phyloP scores from a whole-genome alignment of 2,329 filamentous ascomycete genomes.

The Coniochaeta sp. region DNA sequence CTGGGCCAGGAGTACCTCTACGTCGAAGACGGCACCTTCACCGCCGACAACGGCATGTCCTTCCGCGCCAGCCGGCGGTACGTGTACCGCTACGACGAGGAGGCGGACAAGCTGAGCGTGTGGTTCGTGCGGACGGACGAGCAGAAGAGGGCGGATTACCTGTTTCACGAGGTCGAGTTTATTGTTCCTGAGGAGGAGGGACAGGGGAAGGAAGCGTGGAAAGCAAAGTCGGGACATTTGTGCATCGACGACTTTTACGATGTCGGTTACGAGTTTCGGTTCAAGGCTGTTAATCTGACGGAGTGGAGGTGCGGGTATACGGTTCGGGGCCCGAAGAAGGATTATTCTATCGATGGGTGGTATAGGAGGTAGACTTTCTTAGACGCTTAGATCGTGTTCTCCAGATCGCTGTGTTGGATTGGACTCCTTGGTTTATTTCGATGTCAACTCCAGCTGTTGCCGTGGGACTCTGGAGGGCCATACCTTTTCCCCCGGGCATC shows the following conservation, averaged over 20 bases:
- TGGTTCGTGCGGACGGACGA: constrained; percentile 69
- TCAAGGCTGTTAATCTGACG: constrained; percentile 47
- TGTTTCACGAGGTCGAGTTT: constrained; percentile 71
- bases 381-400: too few relatives aligned
- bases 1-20: constrained; percentile 58
- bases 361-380: constrained; percentile 42
- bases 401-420: too few relatives aligned
- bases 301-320: constrained; percentile 56
- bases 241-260: constrained; percentile 68
- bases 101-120: constrained; percentile 53
- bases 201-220: constrained; percentile 41
- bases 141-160: constrained; percentile 55
- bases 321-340: constrained; percentile 67
- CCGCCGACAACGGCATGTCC: constrained; percentile 43
- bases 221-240: constrained; percentile 60
- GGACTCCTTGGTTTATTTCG: too few relatives aligned
- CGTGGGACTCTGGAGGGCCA: too few relatives aligned
- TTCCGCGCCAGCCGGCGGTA: constrained; percentile 62
- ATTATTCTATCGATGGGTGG: constrained; percentile 54
- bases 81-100: constrained; percentile 63
- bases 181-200: constrained; percentile 24
- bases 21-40: constrained; percentile 60
- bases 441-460: too few relatives aligned
- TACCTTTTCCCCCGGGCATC: too few relatives aligned
- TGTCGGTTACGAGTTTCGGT: constrained; percentile 61